phyloP scores from a whole-genome alignment of 208 protist species.

The Crithidia brevicula region DNA sequence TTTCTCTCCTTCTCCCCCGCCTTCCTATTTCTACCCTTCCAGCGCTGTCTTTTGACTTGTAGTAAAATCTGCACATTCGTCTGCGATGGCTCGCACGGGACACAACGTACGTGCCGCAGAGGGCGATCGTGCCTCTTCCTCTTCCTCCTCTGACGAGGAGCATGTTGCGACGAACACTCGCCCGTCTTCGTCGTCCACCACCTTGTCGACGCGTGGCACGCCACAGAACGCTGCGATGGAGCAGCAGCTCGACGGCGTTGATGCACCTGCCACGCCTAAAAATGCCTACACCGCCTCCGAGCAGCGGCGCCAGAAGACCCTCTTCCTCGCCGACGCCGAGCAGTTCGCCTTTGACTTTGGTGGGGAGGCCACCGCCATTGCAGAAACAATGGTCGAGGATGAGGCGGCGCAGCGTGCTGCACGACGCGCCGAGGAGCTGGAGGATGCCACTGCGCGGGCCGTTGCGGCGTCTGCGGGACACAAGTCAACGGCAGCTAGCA shows the following conservation, averaged over 20 bases:
- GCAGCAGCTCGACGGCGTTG: no score
- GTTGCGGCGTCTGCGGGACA: slow-evolving; percentile 4
- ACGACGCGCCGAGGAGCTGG: slow-evolving; percentile 22
- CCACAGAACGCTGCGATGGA: no score
- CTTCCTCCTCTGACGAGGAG: background rate
- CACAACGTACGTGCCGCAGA: background rate
- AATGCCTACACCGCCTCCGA: slow-evolving; percentile 22
- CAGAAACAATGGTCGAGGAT: slow-evolving; percentile 14
- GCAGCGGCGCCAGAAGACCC: slow-evolving; percentile 31
- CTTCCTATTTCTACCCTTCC: background rate
- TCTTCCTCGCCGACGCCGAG: slow-evolving; percentile 82
- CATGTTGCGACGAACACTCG: background rate
- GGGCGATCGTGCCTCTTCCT: background rate
- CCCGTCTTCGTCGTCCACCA: background rate
- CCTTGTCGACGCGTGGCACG: no score
- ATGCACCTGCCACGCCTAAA: background rate
- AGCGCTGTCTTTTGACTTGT: no score
- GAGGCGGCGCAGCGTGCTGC: slow-evolving; percentile 20
- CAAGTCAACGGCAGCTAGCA: background rate
- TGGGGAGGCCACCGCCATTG: slow-evolving; percentile 22
- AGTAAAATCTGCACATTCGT: no score
- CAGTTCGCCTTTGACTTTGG: slow-evolving; percentile 88
- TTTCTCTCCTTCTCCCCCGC: background rate
- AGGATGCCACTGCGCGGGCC: slow-evolving; percentile 24
- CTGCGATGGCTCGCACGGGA: background rate